phyloP scores from a whole-genome alignment of 2,329 filamentous ascomycete genomes.

The Colletotrichum eleusines region DNA sequence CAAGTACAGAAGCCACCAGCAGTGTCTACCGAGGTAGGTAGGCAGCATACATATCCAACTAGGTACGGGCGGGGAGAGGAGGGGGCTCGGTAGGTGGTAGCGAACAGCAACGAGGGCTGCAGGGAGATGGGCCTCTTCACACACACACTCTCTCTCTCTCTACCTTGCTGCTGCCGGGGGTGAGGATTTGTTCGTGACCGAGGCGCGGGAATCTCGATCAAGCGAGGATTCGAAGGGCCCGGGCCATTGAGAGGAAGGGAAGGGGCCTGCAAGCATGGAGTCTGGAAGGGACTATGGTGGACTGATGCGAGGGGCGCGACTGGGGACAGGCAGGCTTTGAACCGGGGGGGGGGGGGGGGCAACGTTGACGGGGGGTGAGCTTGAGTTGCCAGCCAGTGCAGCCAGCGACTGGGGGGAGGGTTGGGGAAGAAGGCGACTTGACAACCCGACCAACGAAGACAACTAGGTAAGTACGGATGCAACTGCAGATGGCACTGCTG shows the following conservation, averaged over 20 bases:
- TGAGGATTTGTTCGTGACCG: background rate
- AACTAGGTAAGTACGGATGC: background rate
- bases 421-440: background rate
- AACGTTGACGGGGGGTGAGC: conserved; percentile 6
- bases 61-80: background rate
- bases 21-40: background rate
- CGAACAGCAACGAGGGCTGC: background rate
- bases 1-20: background rate
- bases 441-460: background rate
- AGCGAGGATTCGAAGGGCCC: conserved; percentile 7
- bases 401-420: conserved; percentile 10
- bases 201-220: conserved; percentile 11
- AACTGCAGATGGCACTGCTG: conserved; percentile 2
- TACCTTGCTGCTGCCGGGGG: conserved; percentile 1
- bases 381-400: background rate
- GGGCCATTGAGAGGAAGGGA: conserved; percentile 21
- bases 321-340: conserved; percentile 25
- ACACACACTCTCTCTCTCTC: background rate
- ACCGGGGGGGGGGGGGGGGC: background rate
- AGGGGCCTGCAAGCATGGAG: conserved; percentile 25
- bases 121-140: background rate
- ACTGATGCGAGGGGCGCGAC: conserved; percentile 1
- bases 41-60: too few relatives aligned
- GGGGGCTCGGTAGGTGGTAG: background rate
- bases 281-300: conserved; percentile 6